Evolutionary conservation across 1,284 basidiomycete species (phyloP).

Genomic region (Melampsora larici-populina): DNA sequence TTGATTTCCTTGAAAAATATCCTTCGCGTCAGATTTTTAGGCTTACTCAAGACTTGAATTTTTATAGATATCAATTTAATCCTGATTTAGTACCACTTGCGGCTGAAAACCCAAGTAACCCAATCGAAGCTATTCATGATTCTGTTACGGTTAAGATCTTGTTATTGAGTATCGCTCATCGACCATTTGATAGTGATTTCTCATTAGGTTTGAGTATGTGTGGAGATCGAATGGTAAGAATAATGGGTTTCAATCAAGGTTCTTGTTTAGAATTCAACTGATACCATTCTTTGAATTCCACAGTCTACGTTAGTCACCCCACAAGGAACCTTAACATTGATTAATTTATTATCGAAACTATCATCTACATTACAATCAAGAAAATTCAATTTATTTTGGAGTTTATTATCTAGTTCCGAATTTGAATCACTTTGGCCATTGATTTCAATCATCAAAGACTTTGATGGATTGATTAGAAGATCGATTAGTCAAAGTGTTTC

Average conservation of each 20-base stretch:
- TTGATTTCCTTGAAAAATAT: too few species aligned
- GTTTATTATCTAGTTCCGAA: background rate
- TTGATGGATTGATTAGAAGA: constrained; percentile 20
- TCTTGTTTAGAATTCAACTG: background rate
- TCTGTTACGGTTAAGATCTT: constrained; percentile 41
- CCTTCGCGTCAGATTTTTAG: background rate
- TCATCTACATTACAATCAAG: constrained; percentile 26
- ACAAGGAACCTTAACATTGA: constrained; percentile 27
- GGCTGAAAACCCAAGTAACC: constrained; percentile 37
- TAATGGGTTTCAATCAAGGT: background rate
- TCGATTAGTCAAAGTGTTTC: constrained; percentile 28
- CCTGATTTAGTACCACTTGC: constrained; percentile 40
- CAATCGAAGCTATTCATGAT: constrained; percentile 40
- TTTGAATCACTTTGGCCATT: constrained; percentile 16
- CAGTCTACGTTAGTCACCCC: constrained; percentile 38
- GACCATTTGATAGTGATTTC: constrained; percentile 41
- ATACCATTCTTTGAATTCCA: background rate
- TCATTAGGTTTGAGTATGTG: constrained; percentile 37
- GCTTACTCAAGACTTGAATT: too few species aligned
- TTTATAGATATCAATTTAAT: constrained; percentile 34
- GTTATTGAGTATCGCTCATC: constrained; percentile 33
- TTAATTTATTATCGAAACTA: constrained; percentile 25
- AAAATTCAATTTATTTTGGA: constrained; percentile 28
- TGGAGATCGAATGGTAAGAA: constrained; percentile 32
- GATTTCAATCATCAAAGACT: constrained; percentile 12